These are phyloP conservation scores for Populus hybrid DNA, from an alignment of 441 rosid genomes.

Conservation along the genomic window DNA sequence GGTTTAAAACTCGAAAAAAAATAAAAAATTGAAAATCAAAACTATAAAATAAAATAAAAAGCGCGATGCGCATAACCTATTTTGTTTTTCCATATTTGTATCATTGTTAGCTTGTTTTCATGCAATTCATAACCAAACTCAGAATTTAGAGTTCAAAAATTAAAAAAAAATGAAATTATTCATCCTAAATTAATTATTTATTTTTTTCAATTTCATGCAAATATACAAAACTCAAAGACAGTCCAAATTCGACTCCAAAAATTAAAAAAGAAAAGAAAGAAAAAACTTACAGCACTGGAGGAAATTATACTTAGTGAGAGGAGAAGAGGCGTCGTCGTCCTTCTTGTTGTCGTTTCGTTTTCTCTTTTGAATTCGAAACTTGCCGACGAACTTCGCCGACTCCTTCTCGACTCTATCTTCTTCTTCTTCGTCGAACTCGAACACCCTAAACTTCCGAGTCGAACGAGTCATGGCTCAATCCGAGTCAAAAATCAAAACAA, in stretches of 20 bases:
- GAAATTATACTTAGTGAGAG: conserved; percentile 38
- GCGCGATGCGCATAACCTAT: too few species aligned
- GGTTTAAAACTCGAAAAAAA: too few species aligned
- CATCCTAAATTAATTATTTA: background rate
- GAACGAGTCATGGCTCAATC: background rate
- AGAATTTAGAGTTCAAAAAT: background rate
- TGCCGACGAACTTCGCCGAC: conserved; percentile 29
- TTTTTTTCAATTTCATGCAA: background rate
- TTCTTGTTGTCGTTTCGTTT: background rate
- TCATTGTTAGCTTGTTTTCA: background rate
- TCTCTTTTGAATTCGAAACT: conserved; percentile 19
- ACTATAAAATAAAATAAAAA: too few species aligned
- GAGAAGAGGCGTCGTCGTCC: conserved; percentile 15
- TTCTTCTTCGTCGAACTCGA: conserved; percentile 52
- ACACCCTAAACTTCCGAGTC: conserved; percentile 26
- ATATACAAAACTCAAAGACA: too few species aligned
- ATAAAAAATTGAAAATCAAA: too few species aligned
- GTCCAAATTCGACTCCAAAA: background rate
- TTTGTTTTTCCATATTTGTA: background rate
- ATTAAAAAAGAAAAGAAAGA: background rate
- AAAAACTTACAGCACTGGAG: conserved; percentile 45
- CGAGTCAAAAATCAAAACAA: background rate
- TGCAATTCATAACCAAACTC: too few species aligned
- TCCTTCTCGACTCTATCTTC: conserved; percentile 29
- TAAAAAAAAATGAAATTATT: background rate